Evolutionary conservation across 768 basidiomycete genomes (phyloP), one percentile per base, ranked within the genome.

Genomic region (Podaxis carcinomalis): DNA sequence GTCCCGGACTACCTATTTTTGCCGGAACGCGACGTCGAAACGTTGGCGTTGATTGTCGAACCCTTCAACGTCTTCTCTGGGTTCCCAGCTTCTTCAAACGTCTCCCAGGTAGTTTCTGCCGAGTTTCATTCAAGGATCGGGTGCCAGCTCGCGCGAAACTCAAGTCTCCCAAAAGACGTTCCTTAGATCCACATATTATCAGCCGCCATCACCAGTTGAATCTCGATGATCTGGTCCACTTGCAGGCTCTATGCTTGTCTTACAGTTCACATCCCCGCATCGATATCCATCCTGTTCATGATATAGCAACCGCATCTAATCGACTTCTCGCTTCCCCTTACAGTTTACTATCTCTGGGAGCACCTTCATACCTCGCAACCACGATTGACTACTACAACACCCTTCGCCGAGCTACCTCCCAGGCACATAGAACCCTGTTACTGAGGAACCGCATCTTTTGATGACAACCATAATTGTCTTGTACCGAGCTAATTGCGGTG

Each of bases 21-120:
- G 79, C 80, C 36, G 90, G 90, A 35, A 83, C 91, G 82, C 80
- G 83, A 64, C 79, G 89, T 67, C 90, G 76, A 44, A 84, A 64
- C 80, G 89, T 67, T 90, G 76, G 19, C n/a, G 19, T 16, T 44
- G 42, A 82, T 51, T 16, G 6, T 50, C 21, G n/a, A 46, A 57
- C 9, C 44, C 14, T 37, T 32, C 32, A 3, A 27, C 5, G 27
- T 27, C 32, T 50, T 52, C 51, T 47, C 23, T 5, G 6, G 25
- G 27, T 36, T 35, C 49, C 56, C 50, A 56, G 6, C 19, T 57
- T 40, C 16, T 36, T 28, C 42, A 5, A 32, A n/a, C 42, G n/a
- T 21, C 42, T 32, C 28, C 14, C 5, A 2, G 19, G 25, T 56
- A 50, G n/a, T 39, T 28, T 50, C 36, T 25, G 27, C 14, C 7